Conservation (phyloP, 176 grass and related monocot genomes). For the Bolboschoenus planiculmis region DNA sequence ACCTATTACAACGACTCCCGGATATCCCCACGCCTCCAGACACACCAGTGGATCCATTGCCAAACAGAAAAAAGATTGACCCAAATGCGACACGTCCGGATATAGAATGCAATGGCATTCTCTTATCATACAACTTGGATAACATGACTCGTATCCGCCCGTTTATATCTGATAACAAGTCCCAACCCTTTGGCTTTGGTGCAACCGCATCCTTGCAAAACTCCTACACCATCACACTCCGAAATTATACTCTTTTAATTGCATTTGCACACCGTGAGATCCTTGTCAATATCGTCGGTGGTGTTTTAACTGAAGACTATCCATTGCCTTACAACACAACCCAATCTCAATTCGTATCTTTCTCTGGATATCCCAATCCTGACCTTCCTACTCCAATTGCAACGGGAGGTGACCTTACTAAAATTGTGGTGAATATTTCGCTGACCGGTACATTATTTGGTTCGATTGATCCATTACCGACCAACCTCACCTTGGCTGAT, state of each 20-base stretch:
- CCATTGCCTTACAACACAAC: constrained; percentile 64
- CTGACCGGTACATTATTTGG: constrained; percentile 56
- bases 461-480: constrained; percentile 35
- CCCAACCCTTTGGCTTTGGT: constrained; percentile 55
- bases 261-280: constrained; percentile 52
- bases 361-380: constrained; percentile 60
- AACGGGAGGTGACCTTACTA: constrained; percentile 45
- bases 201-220: constrained; percentile 55
- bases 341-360: background rate
- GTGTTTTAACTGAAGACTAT: constrained; percentile 42
- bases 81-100: constrained; percentile 27
- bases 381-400: constrained; percentile 67
- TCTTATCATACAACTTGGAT: constrained; percentile 49
- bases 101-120: constrained; percentile 53
- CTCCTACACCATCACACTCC: constrained; percentile 38
- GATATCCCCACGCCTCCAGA: background rate
- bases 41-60: too few relatives aligned
- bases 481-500: constrained; percentile 40
- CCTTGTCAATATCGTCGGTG: constrained; percentile 40
- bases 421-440: constrained; percentile 27
- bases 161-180: constrained; percentile 11
- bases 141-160: constrained; percentile 47
- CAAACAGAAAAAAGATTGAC: too few relatives aligned
- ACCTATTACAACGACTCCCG: background rate
- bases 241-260: constrained; percentile 41